Evolutionary conservation across 345 rosid species (phyloP).

Genomic region (Camelina neglecta): DNA sequence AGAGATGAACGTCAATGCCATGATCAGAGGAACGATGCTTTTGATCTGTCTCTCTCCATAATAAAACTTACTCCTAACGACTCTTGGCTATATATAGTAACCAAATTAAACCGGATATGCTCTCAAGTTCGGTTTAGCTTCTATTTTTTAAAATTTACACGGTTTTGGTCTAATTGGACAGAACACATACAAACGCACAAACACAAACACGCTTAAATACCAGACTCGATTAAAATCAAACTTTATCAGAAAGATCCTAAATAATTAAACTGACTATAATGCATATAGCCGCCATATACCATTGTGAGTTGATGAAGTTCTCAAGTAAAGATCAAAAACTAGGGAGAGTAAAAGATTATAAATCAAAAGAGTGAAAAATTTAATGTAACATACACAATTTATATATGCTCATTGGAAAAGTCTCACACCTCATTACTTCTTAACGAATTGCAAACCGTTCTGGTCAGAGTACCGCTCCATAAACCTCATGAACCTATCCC

Average conservation of each 20-base stretch:
- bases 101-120: not conserved
- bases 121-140: not conserved
- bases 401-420: slow-evolving; percentile 17
- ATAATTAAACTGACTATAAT: not conserved
- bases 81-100: slow-evolving; percentile 11
- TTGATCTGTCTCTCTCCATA: slow-evolving; percentile 12
- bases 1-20: slow-evolving; percentile 28
- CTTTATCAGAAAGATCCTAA: not conserved
- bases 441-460: slow-evolving; percentile 84
- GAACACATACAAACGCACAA: not conserved
- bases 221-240: not conserved
- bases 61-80: not conserved
- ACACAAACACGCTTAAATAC: not conserved
- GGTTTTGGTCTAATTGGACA: not conserved
- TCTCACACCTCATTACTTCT: slow-evolving; percentile 54
- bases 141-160: not conserved
- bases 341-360: slow-evolving; percentile 16
- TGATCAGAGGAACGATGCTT: slow-evolving; percentile 21
- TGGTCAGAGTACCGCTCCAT: slow-evolving; percentile 91
- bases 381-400: slow-evolving; percentile 22
- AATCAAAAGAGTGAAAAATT: not conserved
- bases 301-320: slow-evolving; percentile 1
- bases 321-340: slow-evolving; percentile 31
- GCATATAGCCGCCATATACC: too few species aligned
- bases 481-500: slow-evolving; percentile 99